These are phyloP conservation scores for Pestalotiopsis sp. DNA, from an alignment of 2,329 filamentous ascomycete species.

Conservation along the genomic window DNA sequence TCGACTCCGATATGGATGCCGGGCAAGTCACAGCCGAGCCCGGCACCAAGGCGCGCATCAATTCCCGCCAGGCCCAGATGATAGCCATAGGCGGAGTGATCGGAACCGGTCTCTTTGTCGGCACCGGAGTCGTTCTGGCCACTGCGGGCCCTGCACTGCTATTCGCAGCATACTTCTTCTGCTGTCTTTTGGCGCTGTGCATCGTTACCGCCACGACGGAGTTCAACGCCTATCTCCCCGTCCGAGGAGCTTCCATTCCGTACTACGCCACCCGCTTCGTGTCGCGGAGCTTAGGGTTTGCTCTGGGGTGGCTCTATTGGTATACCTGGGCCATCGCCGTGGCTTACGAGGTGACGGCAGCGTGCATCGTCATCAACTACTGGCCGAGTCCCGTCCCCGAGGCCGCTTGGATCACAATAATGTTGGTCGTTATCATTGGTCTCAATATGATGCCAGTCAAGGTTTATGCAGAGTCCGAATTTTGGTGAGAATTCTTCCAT, in stretches of 20 bases:
- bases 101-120: slow-evolving; percentile 48
- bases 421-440: slow-evolving; percentile 40
- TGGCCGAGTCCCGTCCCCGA: slow-evolving; percentile 27
- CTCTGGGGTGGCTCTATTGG: slow-evolving; percentile 44
- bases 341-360: slow-evolving; percentile 47
- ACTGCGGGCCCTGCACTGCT: slow-evolving; percentile 36
- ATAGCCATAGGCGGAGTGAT: slow-evolving; percentile 16
- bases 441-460: slow-evolving; percentile 44
- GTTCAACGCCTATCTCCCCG: slow-evolving; percentile 24
- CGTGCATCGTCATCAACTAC: slow-evolving; percentile 45
- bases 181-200: slow-evolving; percentile 55
- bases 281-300: slow-evolving; percentile 33
- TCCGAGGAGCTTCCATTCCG: slow-evolving; percentile 19
- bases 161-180: slow-evolving; percentile 46
- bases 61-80: slow-evolving; percentile 19
- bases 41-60: slow-evolving; percentile 10
- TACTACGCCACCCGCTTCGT: slow-evolving; percentile 26
- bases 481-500: slow-evolving; percentile 29
- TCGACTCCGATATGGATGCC: background rate
- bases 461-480: slow-evolving; percentile 55
- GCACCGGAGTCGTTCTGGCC: slow-evolving; percentile 28
- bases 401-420: slow-evolving; percentile 47
- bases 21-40: background rate
- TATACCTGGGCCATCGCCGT: slow-evolving; percentile 49
- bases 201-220: slow-evolving; percentile 47